These are phyloP conservation scores for Arabis hirsuta DNA, from an alignment of 345 rosid species.

Conservation along the genomic window DNA sequence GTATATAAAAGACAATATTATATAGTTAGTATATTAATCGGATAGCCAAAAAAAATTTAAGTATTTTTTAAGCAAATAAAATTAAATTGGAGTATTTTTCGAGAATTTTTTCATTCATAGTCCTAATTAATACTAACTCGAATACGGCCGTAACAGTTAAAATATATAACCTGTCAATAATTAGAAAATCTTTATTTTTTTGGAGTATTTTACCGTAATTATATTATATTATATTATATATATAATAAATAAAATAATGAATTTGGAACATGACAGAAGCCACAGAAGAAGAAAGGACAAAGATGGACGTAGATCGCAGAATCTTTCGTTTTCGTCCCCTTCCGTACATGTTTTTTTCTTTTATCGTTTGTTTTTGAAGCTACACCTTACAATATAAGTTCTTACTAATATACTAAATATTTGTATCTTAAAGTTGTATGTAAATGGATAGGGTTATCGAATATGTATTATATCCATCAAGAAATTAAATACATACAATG, in stretches of 20 bases:
- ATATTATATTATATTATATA: too few relatives aligned
- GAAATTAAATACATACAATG: too few relatives aligned
- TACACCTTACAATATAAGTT: background rate
- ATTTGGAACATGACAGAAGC: constrained; percentile 4
- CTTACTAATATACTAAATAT: background rate
- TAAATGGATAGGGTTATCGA: background rate
- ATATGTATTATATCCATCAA: background rate
- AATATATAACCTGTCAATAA: too few relatives aligned
- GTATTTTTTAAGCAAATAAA: too few relatives aligned
- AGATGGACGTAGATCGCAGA: background rate
- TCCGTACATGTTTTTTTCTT: constrained; percentile 20
- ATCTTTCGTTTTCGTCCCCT: constrained; percentile 35
- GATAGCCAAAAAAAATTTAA: too few relatives aligned
- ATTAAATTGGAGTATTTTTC: too few relatives aligned
- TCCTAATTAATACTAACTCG: too few relatives aligned
- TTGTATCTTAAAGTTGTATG: background rate
- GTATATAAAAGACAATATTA: too few relatives aligned
- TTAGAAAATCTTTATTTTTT: too few relatives aligned
- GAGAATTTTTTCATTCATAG: too few relatives aligned
- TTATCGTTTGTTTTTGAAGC: background rate
- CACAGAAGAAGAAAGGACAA: background rate
- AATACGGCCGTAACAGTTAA: too few relatives aligned
- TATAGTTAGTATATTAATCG: too few relatives aligned
- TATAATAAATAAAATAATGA: background rate
- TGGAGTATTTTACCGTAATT: background rate